Conservation (phyloP, 306 rosid species). For the Fagus crenata region DNA sequence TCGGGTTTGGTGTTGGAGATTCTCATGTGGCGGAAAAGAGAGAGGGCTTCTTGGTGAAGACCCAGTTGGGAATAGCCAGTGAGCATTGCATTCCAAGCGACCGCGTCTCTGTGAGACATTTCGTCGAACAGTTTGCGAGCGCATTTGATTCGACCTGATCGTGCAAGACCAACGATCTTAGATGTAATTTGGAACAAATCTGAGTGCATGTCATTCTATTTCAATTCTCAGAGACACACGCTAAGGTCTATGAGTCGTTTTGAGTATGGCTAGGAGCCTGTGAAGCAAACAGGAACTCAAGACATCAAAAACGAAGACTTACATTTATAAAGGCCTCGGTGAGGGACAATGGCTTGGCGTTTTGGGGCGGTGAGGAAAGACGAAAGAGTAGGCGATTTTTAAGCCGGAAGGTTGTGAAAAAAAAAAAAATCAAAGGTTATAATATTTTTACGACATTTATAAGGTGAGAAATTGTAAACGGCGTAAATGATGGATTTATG, state of each 20-base stretch:
- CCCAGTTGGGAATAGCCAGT: conserved; percentile 55
- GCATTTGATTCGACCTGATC: conserved; percentile 44
- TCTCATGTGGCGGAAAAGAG: conserved; percentile 56
- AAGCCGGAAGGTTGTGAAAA: no score
- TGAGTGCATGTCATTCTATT: conserved; percentile 44
- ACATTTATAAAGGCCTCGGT: no score
- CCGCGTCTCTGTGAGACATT: conserved; percentile 57
- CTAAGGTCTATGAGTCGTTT: background rate
- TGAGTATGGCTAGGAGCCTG: background rate
- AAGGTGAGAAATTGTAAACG: no score
- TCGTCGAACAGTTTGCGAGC: conserved; percentile 73
- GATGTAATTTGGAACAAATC: conserved; percentile 57
- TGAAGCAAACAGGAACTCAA: no score
- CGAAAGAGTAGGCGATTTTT: no score
- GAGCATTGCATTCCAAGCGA: conserved; percentile 84
- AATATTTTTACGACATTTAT: no score
- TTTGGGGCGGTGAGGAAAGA: no score
- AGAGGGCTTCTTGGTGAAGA: conserved; percentile 50
- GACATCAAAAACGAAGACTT: no score
- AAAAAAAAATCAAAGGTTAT: no score
- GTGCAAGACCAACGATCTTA: conserved; percentile 31
- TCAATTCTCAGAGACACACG: background rate
- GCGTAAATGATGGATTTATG: no score
- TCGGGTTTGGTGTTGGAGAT: conserved; percentile 41
- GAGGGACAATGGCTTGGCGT: no score